Base-by-base conservation (phyloP, 2,329 filamentous ascomycete genomes). In the Fonsecaea pedrosoi region DNA sequence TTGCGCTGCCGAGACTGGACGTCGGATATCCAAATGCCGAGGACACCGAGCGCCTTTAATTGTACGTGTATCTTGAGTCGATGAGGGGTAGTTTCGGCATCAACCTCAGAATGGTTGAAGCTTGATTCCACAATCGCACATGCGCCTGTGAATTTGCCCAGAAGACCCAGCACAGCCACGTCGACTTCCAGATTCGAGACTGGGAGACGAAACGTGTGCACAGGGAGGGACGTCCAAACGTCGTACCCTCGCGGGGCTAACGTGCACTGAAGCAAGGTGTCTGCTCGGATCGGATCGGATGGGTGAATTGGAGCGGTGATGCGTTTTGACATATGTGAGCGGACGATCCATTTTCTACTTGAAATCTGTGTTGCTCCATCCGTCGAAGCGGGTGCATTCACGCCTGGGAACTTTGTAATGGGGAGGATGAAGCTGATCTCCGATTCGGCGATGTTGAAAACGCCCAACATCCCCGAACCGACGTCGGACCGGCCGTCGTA, bases 111-210 rank as follows among this genome's bases (percentile, higher is more conserved):
- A 71, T 89, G 76, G 38, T 84, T 84, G 54, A 89, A 84, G 34
- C 85, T 83, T n/a, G 82, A 89, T 42, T 82, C 83, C 0, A 90
- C 81, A 7, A 97, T 84, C 0, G 92, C 93, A 0, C 92, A 93
- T 0, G 90, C 88, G 0, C 93, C 94, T 0, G 92, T 92, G 91
- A 98, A 96, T 78, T 97, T 97, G 1, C 86, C 90, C 3, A 96
- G 71, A 1, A 98, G 81, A 0, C 94, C 94, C 0, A 98, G 78
- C 18, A 90, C 88, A 0, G 92, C 88, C 1, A 94, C 82, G 53
- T 68, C 66, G 5, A 73, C 1, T 80, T 77, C 10, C 73, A 54
- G 59, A 15, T 56, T 38, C 21, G 50, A 54, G n/a, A 13, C 50
- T 77, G 0, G 83, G 82, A 4, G 92, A 76, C 0, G 90, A 89